Evolutionary conservation across 371 early-diverging fungal genomes (phyloP), one percentile per base, ranked within the genome.

Genomic region (Mucor plumbeus): DNA sequence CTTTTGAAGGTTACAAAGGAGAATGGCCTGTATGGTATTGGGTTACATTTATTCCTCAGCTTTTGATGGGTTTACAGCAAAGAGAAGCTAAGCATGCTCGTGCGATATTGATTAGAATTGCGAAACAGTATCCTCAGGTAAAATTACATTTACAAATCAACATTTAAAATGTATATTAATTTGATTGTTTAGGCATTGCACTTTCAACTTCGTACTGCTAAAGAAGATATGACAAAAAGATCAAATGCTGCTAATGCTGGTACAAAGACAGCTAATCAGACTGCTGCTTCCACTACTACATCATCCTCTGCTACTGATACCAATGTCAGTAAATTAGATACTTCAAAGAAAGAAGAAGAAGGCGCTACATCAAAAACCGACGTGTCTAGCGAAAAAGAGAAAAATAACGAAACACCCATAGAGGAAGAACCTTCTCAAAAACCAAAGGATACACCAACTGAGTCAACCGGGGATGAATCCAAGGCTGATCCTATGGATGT

Each of bases 31-130:
- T 92, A 14, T 98, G 98, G 98, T 97, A 96, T 81, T 99, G 99
- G 99, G 92, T 97, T 63, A 94, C 94, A 0, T 97, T 97, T 72
- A 94, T 99, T 50, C 99, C 99, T 3, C 99, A 99, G 74, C 86
- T 99, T 21, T 77, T 99, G 48, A 79, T 88, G 5, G 86, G 89
- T 1, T 74, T 97, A 21, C 85, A 90, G 4, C 91, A 92, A 68
- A 88, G 88, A 61, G 96, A 96, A 71, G 90, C 93, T 6, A 79
- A 83, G 57, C 92, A 92, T 79, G 92, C 95, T 1, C 87, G 90
- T 50, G 83, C 83, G 21, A 92, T 98, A 43, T 76, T 99, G 65
- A 85, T 92, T 69, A 91, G 92, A 70, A 95, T 99, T 67, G 99
- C 99, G 14, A 97, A 98, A 77, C 84, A 87, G 35, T 97, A 88